Evolutionary conservation across 2,329 filamentous ascomycete species (phyloP).

Genomic region (Aspergillus persii): DNA sequence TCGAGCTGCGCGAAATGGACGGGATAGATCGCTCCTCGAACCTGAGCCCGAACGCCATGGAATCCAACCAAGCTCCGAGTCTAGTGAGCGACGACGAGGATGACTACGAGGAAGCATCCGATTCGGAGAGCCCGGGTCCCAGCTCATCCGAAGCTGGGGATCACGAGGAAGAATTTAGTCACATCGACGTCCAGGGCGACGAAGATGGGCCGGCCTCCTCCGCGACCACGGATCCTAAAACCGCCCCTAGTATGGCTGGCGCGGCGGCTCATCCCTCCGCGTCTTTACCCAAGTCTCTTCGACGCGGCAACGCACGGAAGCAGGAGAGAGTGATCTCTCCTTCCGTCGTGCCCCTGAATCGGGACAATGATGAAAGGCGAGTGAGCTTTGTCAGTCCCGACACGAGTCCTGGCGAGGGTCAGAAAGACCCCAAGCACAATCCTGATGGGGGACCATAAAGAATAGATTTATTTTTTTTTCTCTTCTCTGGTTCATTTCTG

Average conservation of each 20-base stretch:
- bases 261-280: constrained; percentile 25
- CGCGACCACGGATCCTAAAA: constrained; percentile 32
- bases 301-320: constrained; percentile 32
- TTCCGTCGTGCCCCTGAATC: constrained; percentile 26
- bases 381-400: constrained; percentile 38
- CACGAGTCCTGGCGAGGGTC: constrained; percentile 28
- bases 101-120: constrained; percentile 69
- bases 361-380: constrained; percentile 35
- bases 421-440: constrained; percentile 28
- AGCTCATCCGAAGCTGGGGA: constrained; percentile 51
- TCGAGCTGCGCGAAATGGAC: background rate
- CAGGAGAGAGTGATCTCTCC: constrained; percentile 26
- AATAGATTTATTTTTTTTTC: constrained; percentile 8
- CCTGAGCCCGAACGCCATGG: constrained; percentile 66
- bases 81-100: constrained; percentile 79
- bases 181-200: constrained; percentile 47
- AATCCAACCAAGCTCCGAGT: constrained; percentile 75
- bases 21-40: constrained; percentile 42
- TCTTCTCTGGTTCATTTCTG: too few relatives aligned
- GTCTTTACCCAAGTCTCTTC: constrained; percentile 30
- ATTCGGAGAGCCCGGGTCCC: constrained; percentile 58
- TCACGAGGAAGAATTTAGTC: constrained; percentile 49
- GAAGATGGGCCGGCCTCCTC: constrained; percentile 40
- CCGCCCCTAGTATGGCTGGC: constrained; percentile 30
- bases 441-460: constrained; percentile 18